Conservation (phyloP, 2,329 filamentous ascomycete species). For the Lasiodiplodia citricola region DNA sequence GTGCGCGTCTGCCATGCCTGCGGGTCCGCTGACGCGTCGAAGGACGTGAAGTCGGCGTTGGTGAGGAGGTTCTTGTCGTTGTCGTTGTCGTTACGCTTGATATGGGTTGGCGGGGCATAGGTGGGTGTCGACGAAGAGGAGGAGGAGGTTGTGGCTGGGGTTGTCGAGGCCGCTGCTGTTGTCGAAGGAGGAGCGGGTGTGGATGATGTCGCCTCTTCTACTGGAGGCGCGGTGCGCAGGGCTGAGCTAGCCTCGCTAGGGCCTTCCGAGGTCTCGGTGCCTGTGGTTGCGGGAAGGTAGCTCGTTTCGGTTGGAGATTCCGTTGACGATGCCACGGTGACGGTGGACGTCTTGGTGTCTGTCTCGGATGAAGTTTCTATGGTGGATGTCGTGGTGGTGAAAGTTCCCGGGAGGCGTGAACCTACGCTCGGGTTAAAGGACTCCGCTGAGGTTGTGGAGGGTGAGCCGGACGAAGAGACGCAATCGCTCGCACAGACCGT, state of each 20-base stretch:
- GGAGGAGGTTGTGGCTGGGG: constrained; percentile 30
- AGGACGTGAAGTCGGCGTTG: constrained; percentile 35
- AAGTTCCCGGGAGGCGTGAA: background rate
- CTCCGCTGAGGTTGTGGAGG: constrained; percentile 6
- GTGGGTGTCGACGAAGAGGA: background rate
- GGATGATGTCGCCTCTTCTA: background rate
- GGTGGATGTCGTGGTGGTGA: constrained; percentile 10
- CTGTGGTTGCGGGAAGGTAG: constrained; percentile 18
- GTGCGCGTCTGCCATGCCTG: constrained; percentile 34
- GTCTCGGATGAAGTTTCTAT: background rate
- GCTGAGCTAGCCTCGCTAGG: background rate
- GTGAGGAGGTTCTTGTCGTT: constrained; percentile 33
- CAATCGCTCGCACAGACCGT: constrained; percentile 18
- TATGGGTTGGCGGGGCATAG: background rate
- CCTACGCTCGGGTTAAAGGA: constrained; percentile 15
- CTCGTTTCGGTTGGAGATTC: background rate
- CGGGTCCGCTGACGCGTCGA: constrained; percentile 29
- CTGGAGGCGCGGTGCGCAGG: background rate
- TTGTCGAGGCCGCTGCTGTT: background rate
- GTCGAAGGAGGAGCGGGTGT: background rate
- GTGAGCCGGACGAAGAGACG: background rate
- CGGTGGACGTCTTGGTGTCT: background rate
- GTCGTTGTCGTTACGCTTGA: constrained; percentile 31
- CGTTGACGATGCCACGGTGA: background rate
- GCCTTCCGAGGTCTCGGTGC: background rate